These are phyloP conservation scores for Wickerhamiella azymoides DNA, from an alignment of 805 yeast species.

Conservation along the genomic window DNA sequence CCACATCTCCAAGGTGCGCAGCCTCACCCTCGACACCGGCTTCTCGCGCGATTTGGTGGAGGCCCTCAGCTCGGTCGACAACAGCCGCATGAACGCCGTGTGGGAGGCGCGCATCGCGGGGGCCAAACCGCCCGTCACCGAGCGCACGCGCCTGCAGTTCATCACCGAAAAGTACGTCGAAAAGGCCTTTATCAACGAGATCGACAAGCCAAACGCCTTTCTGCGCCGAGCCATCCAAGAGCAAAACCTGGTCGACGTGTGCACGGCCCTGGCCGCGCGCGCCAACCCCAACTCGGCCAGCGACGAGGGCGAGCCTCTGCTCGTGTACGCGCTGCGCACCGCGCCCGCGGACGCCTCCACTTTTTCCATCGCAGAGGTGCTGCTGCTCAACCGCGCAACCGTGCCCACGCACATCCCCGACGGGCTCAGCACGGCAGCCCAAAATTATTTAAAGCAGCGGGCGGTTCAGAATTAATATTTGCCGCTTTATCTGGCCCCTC, in stretches of 20 bases:
- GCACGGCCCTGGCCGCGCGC: constrained; percentile 28
- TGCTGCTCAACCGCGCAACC: constrained; percentile 27
- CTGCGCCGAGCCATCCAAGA: constrained; percentile 25
- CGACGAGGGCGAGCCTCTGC: constrained; percentile 22
- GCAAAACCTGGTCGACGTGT: constrained; percentile 21
- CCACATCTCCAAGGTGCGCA: constrained; percentile 62
- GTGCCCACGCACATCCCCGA: constrained; percentile 15
- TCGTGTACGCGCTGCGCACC: constrained; percentile 24
- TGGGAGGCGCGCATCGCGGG: constrained; percentile 36
- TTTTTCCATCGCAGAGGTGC: constrained; percentile 28
- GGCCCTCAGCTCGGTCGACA: constrained; percentile 43
- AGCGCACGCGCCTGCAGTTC: constrained; percentile 40
- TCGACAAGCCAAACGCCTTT: constrained; percentile 25
- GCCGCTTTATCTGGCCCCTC: neutral
- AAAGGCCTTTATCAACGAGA: constrained; percentile 32
- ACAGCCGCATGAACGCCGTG: constrained; percentile 40
- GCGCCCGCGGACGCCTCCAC: constrained; percentile 19
- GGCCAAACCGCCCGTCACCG: constrained; percentile 21
- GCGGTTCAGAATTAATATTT: neutral
- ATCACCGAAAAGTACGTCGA: constrained; percentile 52
- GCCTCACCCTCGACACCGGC: constrained; percentile 56
- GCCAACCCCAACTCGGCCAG: constrained; percentile 26
- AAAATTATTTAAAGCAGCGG: constrained; percentile 6
- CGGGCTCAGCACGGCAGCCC: constrained; percentile 13
- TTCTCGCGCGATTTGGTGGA: constrained; percentile 46